phyloP scores from a whole-genome alignment of 1,284 basidiomycete genomes.

The Pseudozyma tsukubaensis region DNA sequence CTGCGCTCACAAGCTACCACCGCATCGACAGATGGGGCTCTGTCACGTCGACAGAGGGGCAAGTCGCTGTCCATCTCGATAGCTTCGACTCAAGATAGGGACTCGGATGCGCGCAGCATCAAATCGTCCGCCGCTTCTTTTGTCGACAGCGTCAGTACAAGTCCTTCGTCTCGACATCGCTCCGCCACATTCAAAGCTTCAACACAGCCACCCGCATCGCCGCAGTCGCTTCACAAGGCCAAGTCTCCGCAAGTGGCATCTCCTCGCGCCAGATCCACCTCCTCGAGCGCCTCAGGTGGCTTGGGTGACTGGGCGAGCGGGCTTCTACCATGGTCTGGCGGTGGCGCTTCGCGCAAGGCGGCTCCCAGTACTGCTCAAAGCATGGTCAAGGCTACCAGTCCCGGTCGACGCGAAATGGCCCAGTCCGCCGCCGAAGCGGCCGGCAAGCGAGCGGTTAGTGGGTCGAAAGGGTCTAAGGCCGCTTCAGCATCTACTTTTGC shows the following conservation, averaged over 20 bases:
- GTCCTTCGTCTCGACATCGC: conserved; percentile 23
- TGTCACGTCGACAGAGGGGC: conserved; percentile 23
- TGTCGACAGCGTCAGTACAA: conserved; percentile 29
- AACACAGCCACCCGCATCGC: conserved; percentile 29
- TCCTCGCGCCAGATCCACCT: conserved; percentile 29
- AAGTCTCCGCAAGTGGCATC: conserved; percentile 21
- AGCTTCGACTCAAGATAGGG: conserved; percentile 24
- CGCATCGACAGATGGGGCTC: conserved; percentile 17
- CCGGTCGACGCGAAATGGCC: conserved; percentile 40
- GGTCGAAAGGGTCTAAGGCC: conserved; percentile 21
- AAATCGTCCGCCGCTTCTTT: conserved; percentile 33
- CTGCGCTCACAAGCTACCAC: conserved; percentile 27
- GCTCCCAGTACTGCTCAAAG: conserved; percentile 44
- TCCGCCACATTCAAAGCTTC: conserved; percentile 13
- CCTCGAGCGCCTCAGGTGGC: conserved; percentile 30
- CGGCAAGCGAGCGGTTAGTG: conserved; percentile 36
- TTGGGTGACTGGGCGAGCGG: conserved; percentile 57
- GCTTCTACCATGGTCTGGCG: conserved; percentile 47
- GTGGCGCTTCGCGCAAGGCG: conserved; percentile 39
- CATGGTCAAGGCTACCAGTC: conserved; percentile 51
- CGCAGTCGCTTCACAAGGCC: conserved; percentile 23
- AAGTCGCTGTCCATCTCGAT: conserved; percentile 38
- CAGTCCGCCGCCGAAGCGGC: conserved; percentile 14
- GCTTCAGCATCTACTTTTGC: conserved; percentile 53
- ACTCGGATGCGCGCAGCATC: conserved; percentile 26